Conservation (phyloP, 75 land plant genomes). For the Cunninghamia lanceolata region DNA sequence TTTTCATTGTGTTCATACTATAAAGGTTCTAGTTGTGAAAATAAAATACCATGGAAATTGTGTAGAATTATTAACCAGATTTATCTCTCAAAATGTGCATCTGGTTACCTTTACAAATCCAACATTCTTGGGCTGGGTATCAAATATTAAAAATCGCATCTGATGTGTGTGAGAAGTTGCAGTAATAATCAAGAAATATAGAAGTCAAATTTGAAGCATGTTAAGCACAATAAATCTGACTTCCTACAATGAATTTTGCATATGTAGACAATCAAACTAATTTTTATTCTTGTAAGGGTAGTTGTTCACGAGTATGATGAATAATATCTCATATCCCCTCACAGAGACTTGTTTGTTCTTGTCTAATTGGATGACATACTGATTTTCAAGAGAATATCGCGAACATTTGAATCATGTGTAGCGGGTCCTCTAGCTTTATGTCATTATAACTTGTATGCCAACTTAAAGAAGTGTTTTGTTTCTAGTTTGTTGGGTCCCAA, state of each 20-base stretch:
- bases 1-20: neutral
- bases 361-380: no score
- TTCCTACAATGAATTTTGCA: neutral
- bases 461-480: no score
- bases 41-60: neutral
- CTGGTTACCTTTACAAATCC: neutral
- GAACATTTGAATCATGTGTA: no score
- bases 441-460: no score
- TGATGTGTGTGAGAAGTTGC: neutral
- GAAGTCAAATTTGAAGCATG: neutral
- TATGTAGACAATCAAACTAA: neutral
- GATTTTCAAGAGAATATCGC: no score
- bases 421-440: no score
- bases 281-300: neutral
- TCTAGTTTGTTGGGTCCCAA: no score
- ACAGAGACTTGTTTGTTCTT: no score
- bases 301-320: neutral
- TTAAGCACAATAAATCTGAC: neutral
- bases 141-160: neutral
- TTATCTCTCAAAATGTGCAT: neutral
- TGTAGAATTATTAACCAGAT: neutral
- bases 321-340: no score
- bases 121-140: neutral
- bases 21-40: neutral
- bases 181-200: neutral